These are phyloP conservation scores for Mycena epipterygia DNA, from an alignment of 768 basidiomycete genomes.

Conservation along the genomic window DNA sequence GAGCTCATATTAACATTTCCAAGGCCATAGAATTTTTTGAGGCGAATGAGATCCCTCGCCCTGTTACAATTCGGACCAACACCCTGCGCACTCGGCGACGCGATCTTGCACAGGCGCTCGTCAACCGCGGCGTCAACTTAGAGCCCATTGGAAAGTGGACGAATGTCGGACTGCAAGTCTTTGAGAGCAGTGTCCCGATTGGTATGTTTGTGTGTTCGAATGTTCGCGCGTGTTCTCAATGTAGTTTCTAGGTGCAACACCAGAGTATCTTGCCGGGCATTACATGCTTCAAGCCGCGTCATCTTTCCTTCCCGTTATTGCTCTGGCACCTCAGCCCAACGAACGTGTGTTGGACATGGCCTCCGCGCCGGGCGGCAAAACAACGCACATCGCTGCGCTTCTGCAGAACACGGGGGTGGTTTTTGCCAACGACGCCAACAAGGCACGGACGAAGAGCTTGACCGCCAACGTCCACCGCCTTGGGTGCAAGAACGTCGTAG, in stretches of 20 bases:
- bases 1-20: conserved; percentile 13
- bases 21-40: conserved; percentile 99
- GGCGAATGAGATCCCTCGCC: conserved; percentile 94
- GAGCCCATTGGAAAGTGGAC: conserved; percentile 99
- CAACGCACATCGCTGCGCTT: conserved; percentile 96
- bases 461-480: conserved; percentile 97
- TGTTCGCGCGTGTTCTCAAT: conserved; percentile 2
- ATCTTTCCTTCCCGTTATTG: conserved; percentile 99
- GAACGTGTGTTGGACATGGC: conserved; percentile 99
- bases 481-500: conserved; percentile 97
- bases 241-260: conserved; percentile 81
- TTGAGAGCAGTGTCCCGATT: conserved; percentile 95
- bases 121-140: conserved; percentile 96
- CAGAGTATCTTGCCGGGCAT: conserved; percentile 98
- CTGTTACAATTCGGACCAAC: conserved; percentile 98
- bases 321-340: conserved; percentile 91
- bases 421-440: conserved; percentile 97
- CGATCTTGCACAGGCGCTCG: conserved; percentile 92
- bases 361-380: conserved; percentile 97
- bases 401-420: conserved; percentile 98
- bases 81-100: conserved; percentile 93
- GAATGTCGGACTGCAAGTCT: conserved; percentile 98
- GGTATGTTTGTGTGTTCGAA: conserved; percentile 58
- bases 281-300: conserved; percentile 99
- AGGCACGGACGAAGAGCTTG: conserved; percentile 93